Evolutionary conservation across 306 rosid genomes (phyloP).

Genomic region (Echinosophora koreensis): DNA sequence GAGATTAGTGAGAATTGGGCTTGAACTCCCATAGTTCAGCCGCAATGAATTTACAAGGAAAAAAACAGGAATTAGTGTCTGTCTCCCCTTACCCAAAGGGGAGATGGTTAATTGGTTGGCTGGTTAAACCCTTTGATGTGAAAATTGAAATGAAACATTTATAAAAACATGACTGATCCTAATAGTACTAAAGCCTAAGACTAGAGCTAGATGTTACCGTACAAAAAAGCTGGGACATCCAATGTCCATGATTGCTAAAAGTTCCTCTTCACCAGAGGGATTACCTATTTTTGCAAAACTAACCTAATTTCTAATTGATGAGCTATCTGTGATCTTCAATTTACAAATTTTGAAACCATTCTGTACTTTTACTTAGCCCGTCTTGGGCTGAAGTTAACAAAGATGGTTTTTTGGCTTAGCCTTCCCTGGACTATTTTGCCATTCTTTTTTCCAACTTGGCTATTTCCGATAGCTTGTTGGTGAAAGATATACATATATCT

Average conservation of each 20-base stretch:
- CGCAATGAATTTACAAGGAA: slow-evolving; percentile 65
- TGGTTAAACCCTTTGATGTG: slow-evolving; percentile 57
- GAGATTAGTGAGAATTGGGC: slow-evolving; percentile 62
- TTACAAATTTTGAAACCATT: slow-evolving; percentile 70
- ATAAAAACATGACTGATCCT: slow-evolving; percentile 52
- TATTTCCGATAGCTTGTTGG: slow-evolving; percentile 77
- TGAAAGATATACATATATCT: slow-evolving; percentile 47
- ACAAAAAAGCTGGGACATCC: slow-evolving; percentile 78
- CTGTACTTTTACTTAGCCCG: slow-evolving; percentile 55
- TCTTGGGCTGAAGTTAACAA: slow-evolving; percentile 56
- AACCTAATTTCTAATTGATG: slow-evolving; percentile 50
- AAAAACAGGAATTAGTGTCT: slow-evolving; percentile 46
- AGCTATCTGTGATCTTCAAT: slow-evolving; percentile 56
- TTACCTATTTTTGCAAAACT: slow-evolving; percentile 49
- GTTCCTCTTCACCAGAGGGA: slow-evolving; percentile 61
- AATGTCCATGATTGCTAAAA: slow-evolving; percentile 65
- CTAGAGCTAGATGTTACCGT: slow-evolving; percentile 64
- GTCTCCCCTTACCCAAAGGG: slow-evolving; percentile 73
- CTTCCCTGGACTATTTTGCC: slow-evolving; percentile 59
- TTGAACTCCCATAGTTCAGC: slow-evolving; percentile 81
- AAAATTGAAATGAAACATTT: slow-evolving; percentile 53
- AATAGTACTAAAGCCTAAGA: slow-evolving; percentile 59
- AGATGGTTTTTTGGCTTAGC: slow-evolving; percentile 51
- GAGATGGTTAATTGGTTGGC: slow-evolving; percentile 53
- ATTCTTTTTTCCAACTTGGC: slow-evolving; percentile 60